Percentiles rank a stretch among this genome's conserved stretches.
Evolutionary conservation across 768 basidiomycete genomes (phyloP).

Genomic region (Piloderma croceum): DNA sequence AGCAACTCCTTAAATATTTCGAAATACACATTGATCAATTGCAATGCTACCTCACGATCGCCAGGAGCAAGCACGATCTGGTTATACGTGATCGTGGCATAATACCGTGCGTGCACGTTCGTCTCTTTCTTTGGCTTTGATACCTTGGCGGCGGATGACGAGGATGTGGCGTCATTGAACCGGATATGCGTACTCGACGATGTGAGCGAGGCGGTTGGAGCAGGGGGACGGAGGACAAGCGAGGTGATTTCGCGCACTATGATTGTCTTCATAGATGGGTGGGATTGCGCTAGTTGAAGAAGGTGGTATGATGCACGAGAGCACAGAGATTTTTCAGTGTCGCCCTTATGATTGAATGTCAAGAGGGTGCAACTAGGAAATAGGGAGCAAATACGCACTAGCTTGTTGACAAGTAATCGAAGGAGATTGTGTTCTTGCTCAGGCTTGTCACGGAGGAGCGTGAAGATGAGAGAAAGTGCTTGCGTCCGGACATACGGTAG

Average conservation of each 20-base stretch:
- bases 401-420: constrained; percentile 87
- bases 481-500: constrained; percentile 86
- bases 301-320: constrained; percentile 88
- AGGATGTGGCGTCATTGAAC: constrained; percentile 43
- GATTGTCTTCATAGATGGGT: constrained; percentile 89
- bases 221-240: constrained; percentile 55
- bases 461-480: constrained; percentile 68
- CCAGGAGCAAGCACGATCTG: constrained; percentile 71
- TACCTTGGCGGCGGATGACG: constrained; percentile 15
- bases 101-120: constrained; percentile 81
- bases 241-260: constrained; percentile 83
- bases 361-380: constrained; percentile 1
- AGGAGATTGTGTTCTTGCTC: constrained; percentile 98
- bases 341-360: constrained; percentile 50
- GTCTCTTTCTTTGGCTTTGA: constrained; percentile 33
- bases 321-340: constrained; percentile 80
- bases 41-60: constrained; percentile 70
- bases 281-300: constrained; percentile 82
- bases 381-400: constrained; percentile 43
- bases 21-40: constrained; percentile 87
- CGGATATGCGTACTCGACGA: constrained; percentile 45
- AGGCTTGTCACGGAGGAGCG: constrained; percentile 80
- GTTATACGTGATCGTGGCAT: constrained; percentile 90
- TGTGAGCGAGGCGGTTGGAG: constrained; percentile 24
- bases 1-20: constrained; percentile 88